Evolutionary conservation across 2,329 filamentous ascomycete species (phyloP), one percentile per base, ranked within the genome.

Genomic region (Colletotrichum sansevieriae): DNA sequence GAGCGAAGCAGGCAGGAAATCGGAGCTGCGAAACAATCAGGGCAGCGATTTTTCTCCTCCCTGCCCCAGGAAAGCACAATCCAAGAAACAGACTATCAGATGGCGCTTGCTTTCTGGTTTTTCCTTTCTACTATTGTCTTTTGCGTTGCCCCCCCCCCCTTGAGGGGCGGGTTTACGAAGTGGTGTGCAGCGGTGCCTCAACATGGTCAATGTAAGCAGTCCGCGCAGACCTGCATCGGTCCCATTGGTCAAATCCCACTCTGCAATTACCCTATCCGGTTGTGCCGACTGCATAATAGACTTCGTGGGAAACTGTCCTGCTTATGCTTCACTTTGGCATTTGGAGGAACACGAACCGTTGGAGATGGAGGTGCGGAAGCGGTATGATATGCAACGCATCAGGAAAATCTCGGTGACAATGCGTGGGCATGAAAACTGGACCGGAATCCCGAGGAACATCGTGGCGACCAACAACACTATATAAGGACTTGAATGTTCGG

Each of bases 241-340:
- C 41, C 41, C 11, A 51, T 56, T 65, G 41, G 41, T 41, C 9
- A 8, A 12, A 29, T n/a, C 25, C 66, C 41, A 13, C n/a, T 7
- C 41, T 20, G 5, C 13, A 15, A 22, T 39, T 51, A 9, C 25
- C 37, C n/a, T 33, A 49, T 22, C 2, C 2, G 7, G 22, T 35
- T 52, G 29, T 56, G 62, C 41, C 46, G 15, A 25, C 15, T 39
- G 66, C 66, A 69, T 69, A 15, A 69, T 56, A 61, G 25, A 66
- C 33, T 69, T 65, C 13, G 13, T 9, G 15, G 29, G 15, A 44
- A 25, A 39, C 18, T 29, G 35, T 41, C 33, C 13, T 37, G 35
- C 22, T 59, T 20, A 51, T 65, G 35, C 61, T 59, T 49, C n/a
- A 13, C 10, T 18, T 25, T 64, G n/a, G 37, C 49, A 52, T 44